A percentile compares a stretch with the other conserved stretches of the same genome.
Conservation (phyloP, 2,329 filamentous ascomycete species). For the Claviceps capensis region DNA sequence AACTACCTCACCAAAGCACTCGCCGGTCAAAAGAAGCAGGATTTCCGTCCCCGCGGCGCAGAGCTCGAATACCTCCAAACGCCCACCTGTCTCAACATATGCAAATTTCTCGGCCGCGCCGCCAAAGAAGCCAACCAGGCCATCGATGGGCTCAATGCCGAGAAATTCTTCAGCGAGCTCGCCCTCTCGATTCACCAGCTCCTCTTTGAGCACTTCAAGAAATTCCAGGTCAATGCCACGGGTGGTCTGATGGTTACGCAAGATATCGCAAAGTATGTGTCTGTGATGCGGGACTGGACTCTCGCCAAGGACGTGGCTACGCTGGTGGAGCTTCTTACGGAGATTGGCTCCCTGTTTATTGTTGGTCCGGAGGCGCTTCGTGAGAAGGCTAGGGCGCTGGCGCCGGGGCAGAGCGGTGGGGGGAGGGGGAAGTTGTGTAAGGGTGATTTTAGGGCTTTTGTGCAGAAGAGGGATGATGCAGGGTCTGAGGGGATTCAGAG, state of each 20-base stretch:
- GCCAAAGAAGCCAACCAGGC: conserved; percentile 50
- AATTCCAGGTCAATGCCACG: conserved; percentile 83
- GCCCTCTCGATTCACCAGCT: conserved; percentile 64
- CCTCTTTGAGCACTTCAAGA: conserved; percentile 86
- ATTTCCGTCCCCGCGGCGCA: conserved; percentile 78
- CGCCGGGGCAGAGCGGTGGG: conserved; percentile 25
- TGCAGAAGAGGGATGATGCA: conserved; percentile 73
- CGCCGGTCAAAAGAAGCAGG: conserved; percentile 68
- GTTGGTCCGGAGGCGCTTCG: conserved; percentile 68
- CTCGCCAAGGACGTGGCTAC: conserved; percentile 53
- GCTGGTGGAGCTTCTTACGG: conserved; percentile 72
- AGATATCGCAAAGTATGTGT: conserved; percentile 87
- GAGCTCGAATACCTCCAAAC: conserved; percentile 74
- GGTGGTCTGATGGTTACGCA: conserved; percentile 92
- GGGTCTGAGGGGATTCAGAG: conserved; percentile 70
- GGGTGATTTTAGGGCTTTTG: conserved; percentile 68
- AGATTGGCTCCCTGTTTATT: conserved; percentile 93
- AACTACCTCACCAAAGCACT: conserved; percentile 66
- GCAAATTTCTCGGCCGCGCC: conserved; percentile 61
- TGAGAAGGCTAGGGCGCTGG: conserved; percentile 52
- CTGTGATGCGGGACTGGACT: conserved; percentile 72
- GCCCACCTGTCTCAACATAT: conserved; percentile 68
- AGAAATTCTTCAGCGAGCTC: conserved; percentile 71
- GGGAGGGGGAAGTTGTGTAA: conserved; percentile 42
- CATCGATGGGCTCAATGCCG: conserved; percentile 72